Conservation (phyloP, 805 yeast genomes). For the Candida chilensis region DNA sequence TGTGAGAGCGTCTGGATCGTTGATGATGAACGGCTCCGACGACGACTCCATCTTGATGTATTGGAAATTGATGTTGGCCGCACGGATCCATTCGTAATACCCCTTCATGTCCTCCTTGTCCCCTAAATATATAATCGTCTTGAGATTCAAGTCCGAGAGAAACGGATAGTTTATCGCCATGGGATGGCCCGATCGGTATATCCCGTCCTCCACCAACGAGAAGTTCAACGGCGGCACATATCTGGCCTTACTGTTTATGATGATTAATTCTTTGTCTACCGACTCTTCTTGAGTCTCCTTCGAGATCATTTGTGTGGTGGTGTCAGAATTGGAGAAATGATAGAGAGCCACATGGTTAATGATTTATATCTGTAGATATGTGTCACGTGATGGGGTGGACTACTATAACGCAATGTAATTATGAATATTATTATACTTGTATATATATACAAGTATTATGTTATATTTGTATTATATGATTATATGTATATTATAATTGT, state of each 20-base stretch:
- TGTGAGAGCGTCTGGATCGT: conserved; percentile 49
- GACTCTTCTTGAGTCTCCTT: too few species aligned
- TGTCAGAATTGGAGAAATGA: too few species aligned
- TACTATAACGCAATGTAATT: too few species aligned
- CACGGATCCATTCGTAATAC: conserved; percentile 60
- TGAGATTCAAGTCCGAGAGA: conserved; percentile 55
- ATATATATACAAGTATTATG: too few species aligned
- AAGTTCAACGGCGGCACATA: conserved; percentile 88
- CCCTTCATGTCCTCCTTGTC: conserved; percentile 63
- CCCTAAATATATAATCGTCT: conserved; percentile 76
- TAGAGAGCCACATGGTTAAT: too few species aligned
- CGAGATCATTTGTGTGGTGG: too few species aligned
- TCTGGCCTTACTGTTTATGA: conserved; percentile 8
- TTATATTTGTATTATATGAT: too few species aligned
- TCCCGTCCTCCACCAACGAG: conserved; percentile 77
- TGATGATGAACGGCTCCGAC: conserved; percentile 62
- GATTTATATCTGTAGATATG: too few species aligned
- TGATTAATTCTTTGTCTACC: conserved; percentile 4
- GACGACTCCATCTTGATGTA: conserved; percentile 61
- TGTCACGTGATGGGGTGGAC: too few species aligned
- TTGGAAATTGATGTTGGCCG: conserved; percentile 43
- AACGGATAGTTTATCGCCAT: conserved; percentile 81
- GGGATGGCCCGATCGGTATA: conserved; percentile 92
- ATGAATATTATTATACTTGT: too few species aligned
- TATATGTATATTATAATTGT: too few species aligned